phyloP scores from a whole-genome alignment of 2,329 filamentous ascomycete genomes.

The Calonectria fujianensis region DNA sequence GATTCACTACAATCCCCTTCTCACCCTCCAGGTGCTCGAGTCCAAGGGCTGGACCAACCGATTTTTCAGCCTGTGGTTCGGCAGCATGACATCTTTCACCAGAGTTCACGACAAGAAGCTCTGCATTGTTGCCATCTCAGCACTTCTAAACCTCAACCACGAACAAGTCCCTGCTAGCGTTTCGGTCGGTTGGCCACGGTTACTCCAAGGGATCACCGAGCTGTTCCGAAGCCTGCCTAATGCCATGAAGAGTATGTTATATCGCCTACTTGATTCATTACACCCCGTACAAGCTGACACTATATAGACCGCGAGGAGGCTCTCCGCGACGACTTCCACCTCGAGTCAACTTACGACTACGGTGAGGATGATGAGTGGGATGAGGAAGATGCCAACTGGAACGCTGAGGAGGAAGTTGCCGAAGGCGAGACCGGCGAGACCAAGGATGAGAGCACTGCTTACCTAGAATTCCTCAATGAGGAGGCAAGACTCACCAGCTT shows the following conservation, averaged over 20 bases:
- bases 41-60: slow-evolving; percentile 96
- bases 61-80: slow-evolving; percentile 99
- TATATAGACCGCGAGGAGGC: slow-evolving; percentile 89
- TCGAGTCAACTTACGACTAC: slow-evolving; percentile 78
- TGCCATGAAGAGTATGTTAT: slow-evolving; percentile 83
- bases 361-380: slow-evolving; percentile 88
- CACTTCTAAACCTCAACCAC: slow-evolving; percentile 85
- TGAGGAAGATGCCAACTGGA: slow-evolving; percentile 89
- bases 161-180: slow-evolving; percentile 94
- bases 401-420: slow-evolving; percentile 81
- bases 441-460: slow-evolving; percentile 94
- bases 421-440: slow-evolving; percentile 79
- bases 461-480: slow-evolving; percentile 95
- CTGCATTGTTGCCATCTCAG: slow-evolving; percentile 93
- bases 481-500: slow-evolving; percentile 74
- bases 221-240: slow-evolving; percentile 93
- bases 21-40: slow-evolving; percentile 92
- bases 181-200: slow-evolving; percentile 93
- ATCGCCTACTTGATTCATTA: slow-evolving; percentile 57
- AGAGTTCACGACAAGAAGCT: slow-evolving; percentile 99
- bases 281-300: slow-evolving; percentile 51
- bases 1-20: slow-evolving; percentile 95
- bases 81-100: slow-evolving; percentile 93
- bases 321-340: slow-evolving; percentile 88
- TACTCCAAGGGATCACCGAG: slow-evolving; percentile 90